Evolutionary conservation across 257 asterid genomes (phyloP), one percentile per base, ranked within the genome.

Genomic region (Solanum lycopersicoides): DNA sequence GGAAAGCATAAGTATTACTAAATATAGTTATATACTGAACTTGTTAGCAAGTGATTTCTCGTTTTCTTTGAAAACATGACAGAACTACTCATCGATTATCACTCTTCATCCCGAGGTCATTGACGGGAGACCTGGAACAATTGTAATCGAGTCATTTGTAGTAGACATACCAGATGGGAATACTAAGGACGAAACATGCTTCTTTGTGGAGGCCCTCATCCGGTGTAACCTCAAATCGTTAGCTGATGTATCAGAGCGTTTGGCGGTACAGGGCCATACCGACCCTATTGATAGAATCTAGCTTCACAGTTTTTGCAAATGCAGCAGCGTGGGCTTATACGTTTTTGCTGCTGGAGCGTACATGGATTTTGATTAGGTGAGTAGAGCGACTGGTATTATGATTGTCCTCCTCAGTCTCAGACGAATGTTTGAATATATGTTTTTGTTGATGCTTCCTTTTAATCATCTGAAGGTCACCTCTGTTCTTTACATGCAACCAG

Each of bases 201-300:
- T 74, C 88, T 86, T 86, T 66, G 88, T 86, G 44, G 88, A 86
- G 88, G 88, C 88, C 32, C 60, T 86, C 21, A 86, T 86, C 74
- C 25, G 72, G 79, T 86, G 88, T 82, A 86, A 86, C 79, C 88
- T 86, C 77, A 86, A 86, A 45, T 86, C 88, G 2, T 50, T 86
- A 32, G 76, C 88, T 30, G 88, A 77, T 75, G 88, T 86, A 37
- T 86, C 88, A 7, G 88, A 86, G 79, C 88, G 88, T 39, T 76
- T 77, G 77, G 88, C 88, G 12, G 66, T 77, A 20, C 88, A 77
- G 88, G 88, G 77, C 86, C 65, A 82, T 80, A 86, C 88, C 4
- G 88, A 86, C 63, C 88, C 88, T 75, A 75, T 86, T 53, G 88
- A 86, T 28, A 37, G 56, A 86, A 37, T n/a, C 23, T 86, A 75